Evolutionary conservation across 257 asterid genomes (phyloP).

Genomic region (Nicotiana tabacum): DNA sequence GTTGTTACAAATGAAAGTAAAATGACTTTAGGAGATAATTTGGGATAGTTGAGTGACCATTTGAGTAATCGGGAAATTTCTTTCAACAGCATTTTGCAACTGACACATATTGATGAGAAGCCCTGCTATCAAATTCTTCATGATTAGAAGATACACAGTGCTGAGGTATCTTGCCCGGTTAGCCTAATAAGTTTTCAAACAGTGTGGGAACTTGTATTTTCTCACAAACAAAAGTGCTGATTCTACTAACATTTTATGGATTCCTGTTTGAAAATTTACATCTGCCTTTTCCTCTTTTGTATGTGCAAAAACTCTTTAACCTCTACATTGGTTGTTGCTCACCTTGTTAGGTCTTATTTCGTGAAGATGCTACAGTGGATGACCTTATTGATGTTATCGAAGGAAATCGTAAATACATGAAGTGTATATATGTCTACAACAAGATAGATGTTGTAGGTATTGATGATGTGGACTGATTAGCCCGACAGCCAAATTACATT

Average conservation of each 20-base stretch:
- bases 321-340: background rate
- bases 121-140: conserved; percentile 95
- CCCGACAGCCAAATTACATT: conserved; percentile 85
- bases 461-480: conserved; percentile 91
- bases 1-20: no score
- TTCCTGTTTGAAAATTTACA: background rate
- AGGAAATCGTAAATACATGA: conserved; percentile 91
- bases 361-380: conserved; percentile 97
- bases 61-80: conserved; percentile 60
- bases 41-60: no score
- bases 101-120: conserved; percentile 96
- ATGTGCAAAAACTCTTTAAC: background rate
- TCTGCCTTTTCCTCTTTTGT: background rate
- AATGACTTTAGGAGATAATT: no score
- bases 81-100: conserved; percentile 73
- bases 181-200: background rate
- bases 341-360: conserved; percentile 64
- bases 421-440: conserved; percentile 92
- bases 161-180: conserved; percentile 57
- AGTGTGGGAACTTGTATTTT: background rate
- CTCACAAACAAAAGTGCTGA: background rate
- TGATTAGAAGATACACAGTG: conserved; percentile 97
- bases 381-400: conserved; percentile 94
- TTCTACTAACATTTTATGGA: background rate
- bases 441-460: conserved; percentile 96